phyloP scores from a whole-genome alignment of 83 land plant genomes.

The Thuja plicata region DNA sequence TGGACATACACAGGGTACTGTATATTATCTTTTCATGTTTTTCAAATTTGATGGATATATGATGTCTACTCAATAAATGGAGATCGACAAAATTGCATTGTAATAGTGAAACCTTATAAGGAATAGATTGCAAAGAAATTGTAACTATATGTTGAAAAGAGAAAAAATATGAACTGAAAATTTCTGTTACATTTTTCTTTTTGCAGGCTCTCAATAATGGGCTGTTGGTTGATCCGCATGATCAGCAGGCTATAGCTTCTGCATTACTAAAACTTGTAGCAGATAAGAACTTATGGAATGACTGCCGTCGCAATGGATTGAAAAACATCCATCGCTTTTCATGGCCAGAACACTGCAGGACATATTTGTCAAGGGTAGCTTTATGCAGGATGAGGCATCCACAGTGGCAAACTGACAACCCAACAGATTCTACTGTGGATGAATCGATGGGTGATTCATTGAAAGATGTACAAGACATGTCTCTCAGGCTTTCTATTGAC shows the following conservation, averaged over 20 bases:
- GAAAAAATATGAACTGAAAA: not conserved
- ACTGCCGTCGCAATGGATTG: slow-evolving; percentile 68
- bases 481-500: slow-evolving; percentile 82
- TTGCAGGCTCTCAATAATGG: slow-evolving; percentile 71
- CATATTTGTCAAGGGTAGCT: slow-evolving; percentile 79
- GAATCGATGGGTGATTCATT: slow-evolving; percentile 85
- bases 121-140: not conserved
- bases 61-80: not conserved
- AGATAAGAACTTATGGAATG: slow-evolving; percentile 68
- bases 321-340: slow-evolving; percentile 74
- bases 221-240: slow-evolving; percentile 78
- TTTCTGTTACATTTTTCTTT: not conserved
- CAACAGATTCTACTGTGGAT: slow-evolving; percentile 44
- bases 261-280: slow-evolving; percentile 77
- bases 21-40: not conserved
- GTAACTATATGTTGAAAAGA: not conserved
- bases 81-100: not conserved
- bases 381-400: slow-evolving; percentile 93
- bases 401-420: slow-evolving; percentile 85
- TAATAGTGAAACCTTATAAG: not conserved
- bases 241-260: slow-evolving; percentile 68
- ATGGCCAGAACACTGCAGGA: slow-evolving; percentile 89
- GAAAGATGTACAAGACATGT: slow-evolving; percentile 80
- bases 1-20: slow-evolving; percentile 79
- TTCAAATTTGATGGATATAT: not conserved